phyloP scores from a whole-genome alignment of 495 filamentous ascomycete genomes.

The Podospora conica region DNA sequence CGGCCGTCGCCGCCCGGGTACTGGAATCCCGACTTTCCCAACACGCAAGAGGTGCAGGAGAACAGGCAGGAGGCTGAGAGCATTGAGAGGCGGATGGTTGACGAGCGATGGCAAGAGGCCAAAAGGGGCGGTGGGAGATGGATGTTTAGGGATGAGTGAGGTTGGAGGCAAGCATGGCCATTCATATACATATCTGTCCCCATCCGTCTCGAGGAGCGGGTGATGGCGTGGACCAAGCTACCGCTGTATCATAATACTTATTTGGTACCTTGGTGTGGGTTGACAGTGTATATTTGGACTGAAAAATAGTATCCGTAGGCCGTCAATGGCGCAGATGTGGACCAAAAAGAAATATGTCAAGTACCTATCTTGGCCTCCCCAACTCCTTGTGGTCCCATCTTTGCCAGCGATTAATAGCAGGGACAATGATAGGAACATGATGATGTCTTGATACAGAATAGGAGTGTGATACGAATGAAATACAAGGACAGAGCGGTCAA shows the following conservation, averaged over 20 bases:
- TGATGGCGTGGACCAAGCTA: neutral
- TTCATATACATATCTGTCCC: neutral
- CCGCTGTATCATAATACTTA: neutral
- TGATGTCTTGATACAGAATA: too few relatives aligned
- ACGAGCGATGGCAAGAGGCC: slow-evolving; percentile 74
- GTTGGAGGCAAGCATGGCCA: neutral
- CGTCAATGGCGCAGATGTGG: neutral
- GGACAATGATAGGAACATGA: neutral
- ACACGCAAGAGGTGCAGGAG: slow-evolving; percentile 65
- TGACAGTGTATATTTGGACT: neutral
- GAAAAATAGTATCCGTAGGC: neutral
- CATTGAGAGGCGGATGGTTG: slow-evolving; percentile 55
- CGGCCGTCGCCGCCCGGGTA: slow-evolving; percentile 71
- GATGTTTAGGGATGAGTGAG: slow-evolving; percentile 74
- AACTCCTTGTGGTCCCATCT: neutral
- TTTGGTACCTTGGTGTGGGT: neutral
- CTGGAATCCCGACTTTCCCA: slow-evolving; percentile 85
- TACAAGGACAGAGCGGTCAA: too few relatives aligned
- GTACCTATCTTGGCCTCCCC: neutral
- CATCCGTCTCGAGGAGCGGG: neutral
- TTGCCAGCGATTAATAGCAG: neutral
- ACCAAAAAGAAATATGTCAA: neutral
- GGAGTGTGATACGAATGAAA: too few relatives aligned
- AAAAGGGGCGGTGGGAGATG: slow-evolving; percentile 68
- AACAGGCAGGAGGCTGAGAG: slow-evolving; percentile 56